Conservation (phyloP, 2,329 filamentous ascomycete genomes). For the Ceratocystis variospora region DNA sequence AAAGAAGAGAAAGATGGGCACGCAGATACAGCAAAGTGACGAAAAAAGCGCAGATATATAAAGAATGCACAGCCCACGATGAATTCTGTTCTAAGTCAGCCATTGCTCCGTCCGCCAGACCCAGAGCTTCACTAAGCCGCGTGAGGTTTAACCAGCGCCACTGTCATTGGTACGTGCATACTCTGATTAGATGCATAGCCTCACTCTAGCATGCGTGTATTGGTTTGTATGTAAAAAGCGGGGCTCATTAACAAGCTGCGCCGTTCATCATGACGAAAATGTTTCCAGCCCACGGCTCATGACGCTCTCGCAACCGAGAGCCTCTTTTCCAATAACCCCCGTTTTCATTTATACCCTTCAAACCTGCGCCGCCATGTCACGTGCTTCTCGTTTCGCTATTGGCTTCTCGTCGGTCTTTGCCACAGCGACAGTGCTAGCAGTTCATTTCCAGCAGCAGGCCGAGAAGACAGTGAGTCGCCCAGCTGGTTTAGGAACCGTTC, state of each 20-base stretch:
- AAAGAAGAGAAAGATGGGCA: neutral
- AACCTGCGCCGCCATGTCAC: conserved; percentile 52
- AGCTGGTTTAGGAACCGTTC: neutral
- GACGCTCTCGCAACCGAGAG: neutral
- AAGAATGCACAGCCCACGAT: conserved; percentile 1
- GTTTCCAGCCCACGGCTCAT: neutral
- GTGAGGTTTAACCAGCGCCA: conserved; percentile 10
- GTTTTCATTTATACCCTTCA: neutral
- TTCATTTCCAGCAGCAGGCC: conserved; percentile 75
- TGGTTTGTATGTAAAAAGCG: neutral
- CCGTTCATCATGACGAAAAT: neutral
- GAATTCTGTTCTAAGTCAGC: neutral
- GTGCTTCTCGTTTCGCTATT: conserved; percentile 75
- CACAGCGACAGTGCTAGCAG: conserved; percentile 62
- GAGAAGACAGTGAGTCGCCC: conserved; percentile 59
- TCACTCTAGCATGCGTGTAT: neutral
- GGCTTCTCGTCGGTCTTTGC: conserved; percentile 64
- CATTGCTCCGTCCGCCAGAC: neutral
- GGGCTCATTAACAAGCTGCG: neutral
- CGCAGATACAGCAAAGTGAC: neutral
- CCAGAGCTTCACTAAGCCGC: conserved; percentile 1
- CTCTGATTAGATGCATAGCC: neutral
- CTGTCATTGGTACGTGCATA: neutral
- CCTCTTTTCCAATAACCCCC: neutral
- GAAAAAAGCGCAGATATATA: neutral